Conservation (phyloP, 2,329 filamentous ascomycete species). For the Aspergillus flavus region DNA sequence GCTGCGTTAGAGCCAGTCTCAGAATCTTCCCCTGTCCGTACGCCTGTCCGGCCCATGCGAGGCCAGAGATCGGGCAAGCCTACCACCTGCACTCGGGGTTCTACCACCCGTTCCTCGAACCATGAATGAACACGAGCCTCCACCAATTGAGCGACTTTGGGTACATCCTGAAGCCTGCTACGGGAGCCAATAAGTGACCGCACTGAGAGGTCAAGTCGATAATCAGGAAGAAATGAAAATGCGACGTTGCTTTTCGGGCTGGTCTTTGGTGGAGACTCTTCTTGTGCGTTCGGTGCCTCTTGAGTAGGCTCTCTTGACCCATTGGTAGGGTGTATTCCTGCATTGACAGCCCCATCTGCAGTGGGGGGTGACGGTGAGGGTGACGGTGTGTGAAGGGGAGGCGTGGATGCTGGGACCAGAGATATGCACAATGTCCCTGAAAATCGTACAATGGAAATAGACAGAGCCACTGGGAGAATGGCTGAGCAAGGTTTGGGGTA, state of each 20-base stretch:
- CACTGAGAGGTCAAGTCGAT: conserved; percentile 66
- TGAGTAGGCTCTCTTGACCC: conserved; percentile 15
- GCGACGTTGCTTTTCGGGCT: conserved; percentile 82
- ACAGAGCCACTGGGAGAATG: conserved; percentile 85
- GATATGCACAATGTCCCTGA: conserved; percentile 92
- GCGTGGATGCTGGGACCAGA: conserved; percentile 71
- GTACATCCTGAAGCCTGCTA: conserved; percentile 65
- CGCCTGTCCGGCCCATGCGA: conserved; percentile 54
- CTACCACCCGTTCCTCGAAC: conserved; percentile 69
- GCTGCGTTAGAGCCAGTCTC: conserved; percentile 38
- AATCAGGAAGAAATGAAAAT: conserved; percentile 78
- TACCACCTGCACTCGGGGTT: conserved; percentile 67
- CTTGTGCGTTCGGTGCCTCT: background rate
- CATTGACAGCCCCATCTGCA: conserved; percentile 16
- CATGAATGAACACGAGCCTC: conserved; percentile 66
- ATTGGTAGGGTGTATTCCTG: conserved; percentile 12
- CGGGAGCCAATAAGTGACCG: conserved; percentile 65
- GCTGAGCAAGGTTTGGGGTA: conserved; percentile 90
- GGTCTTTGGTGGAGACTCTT: conserved; percentile 38
- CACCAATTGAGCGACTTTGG: conserved; percentile 67
- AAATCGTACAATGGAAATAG: conserved; percentile 90
- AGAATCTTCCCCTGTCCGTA: conserved; percentile 46
- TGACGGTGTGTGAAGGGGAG: conserved; percentile 38
- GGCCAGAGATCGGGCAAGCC: conserved; percentile 65
- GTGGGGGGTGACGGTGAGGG: conserved; percentile 33